Conservation (phyloP, 1,139 yeast species). For the Yamadazyma mexicana region DNA sequence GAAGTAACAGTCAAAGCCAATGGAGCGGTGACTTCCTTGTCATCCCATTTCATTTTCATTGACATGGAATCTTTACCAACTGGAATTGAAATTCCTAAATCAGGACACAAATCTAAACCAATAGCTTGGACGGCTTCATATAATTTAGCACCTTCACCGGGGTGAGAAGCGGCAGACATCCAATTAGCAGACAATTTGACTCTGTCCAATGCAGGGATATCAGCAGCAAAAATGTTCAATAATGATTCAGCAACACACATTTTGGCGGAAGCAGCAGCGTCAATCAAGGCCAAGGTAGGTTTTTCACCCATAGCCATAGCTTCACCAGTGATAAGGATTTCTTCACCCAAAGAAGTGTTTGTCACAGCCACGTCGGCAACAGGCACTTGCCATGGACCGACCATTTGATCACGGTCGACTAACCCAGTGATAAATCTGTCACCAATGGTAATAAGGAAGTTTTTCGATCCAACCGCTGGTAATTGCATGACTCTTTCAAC, state of each 20-base stretch:
- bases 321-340: conserved; percentile 71
- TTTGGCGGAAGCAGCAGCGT: conserved; percentile 95
- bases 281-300: conserved; percentile 85
- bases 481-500: conserved; percentile 78
- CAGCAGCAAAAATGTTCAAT: conserved; percentile 87
- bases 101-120: conserved; percentile 93
- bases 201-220: conserved; percentile 69
- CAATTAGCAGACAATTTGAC: conserved; percentile 95
- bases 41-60: conserved; percentile 98
- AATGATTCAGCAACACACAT: conserved; percentile 96
- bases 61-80: conserved; percentile 99
- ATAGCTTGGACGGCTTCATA: conserved; percentile 98
- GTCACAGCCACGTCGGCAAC: conserved; percentile 99
- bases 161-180: conserved; percentile 98
- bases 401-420: conserved; percentile 97
- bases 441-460: conserved; percentile 93
- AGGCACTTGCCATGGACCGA: conserved; percentile 99
- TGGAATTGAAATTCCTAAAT: conserved; percentile 86
- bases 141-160: conserved; percentile 92
- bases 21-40: conserved; percentile 92
- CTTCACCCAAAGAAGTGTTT: conserved; percentile 81
- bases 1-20: conserved; percentile 91
- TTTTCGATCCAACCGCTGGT: conserved; percentile 95
- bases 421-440: conserved; percentile 96
- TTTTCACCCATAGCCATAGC: conserved; percentile 98